Conservation (phyloP, 768 basidiomycete genomes). For the Hericium coralloides region DNA sequence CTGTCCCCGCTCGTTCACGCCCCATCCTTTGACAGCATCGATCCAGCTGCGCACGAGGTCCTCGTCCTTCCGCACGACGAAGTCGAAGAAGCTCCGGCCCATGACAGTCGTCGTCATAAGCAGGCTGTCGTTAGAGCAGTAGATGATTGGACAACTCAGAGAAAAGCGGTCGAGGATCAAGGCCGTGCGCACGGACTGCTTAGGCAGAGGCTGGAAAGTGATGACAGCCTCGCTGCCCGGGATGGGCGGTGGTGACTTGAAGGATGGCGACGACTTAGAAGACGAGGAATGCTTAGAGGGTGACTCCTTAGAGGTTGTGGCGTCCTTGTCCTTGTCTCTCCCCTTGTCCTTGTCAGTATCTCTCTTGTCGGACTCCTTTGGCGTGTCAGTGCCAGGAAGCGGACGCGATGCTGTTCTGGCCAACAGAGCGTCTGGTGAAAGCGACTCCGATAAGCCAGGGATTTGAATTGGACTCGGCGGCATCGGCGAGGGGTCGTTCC, state of each 20-base stretch:
- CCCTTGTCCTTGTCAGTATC: not conserved
- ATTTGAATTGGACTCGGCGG: slow-evolving; percentile 30
- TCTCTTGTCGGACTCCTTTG: not conserved
- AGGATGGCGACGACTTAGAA: not conserved
- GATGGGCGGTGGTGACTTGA: slow-evolving; percentile 1
- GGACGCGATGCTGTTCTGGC: slow-evolving; percentile 1
- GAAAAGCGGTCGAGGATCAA: slow-evolving; percentile 77
- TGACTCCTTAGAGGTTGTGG: not conserved
- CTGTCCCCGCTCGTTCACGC: slow-evolving; percentile 76
- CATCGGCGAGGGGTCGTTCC: slow-evolving; percentile 62
- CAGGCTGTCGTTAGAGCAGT: slow-evolving; percentile 68
- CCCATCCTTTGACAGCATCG: slow-evolving; percentile 72
- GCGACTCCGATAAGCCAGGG: slow-evolving; percentile 1
- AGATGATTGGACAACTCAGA: slow-evolving; percentile 51
- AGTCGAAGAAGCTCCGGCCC: slow-evolving; percentile 68
- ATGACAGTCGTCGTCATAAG: slow-evolving; percentile 49
- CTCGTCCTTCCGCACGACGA: slow-evolving; percentile 58
- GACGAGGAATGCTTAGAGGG: not conserved
- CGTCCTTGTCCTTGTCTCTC: not conserved
- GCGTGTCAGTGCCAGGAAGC: not conserved
- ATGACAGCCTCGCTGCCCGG: slow-evolving; percentile 20
- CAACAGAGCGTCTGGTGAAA: not conserved
- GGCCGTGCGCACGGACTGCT: slow-evolving; percentile 67
- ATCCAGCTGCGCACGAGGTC: slow-evolving; percentile 63
- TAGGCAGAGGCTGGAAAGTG: slow-evolving; percentile 54